Conservation (phyloP, 2,329 filamentous ascomycete species). For the Fusarium anthophilum region DNA sequence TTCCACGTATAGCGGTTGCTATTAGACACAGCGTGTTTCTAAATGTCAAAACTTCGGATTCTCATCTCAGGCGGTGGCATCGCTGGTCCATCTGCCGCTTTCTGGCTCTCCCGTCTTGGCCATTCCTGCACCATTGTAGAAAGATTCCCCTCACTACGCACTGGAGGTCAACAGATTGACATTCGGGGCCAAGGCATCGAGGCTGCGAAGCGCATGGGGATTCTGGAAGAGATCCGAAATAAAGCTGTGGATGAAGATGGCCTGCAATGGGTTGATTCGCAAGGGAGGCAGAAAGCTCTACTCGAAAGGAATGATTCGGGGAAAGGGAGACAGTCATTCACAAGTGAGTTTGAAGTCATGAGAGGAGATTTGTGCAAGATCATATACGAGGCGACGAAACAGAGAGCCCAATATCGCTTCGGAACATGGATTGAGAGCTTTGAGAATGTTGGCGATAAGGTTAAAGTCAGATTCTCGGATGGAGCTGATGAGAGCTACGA, state of each 20-base stretch:
- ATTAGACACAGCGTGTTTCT: no score
- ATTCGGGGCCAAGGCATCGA: constrained; percentile 54
- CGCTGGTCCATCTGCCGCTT: constrained; percentile 55
- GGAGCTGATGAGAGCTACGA: constrained; percentile 19
- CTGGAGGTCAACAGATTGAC: constrained; percentile 57
- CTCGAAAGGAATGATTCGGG: constrained; percentile 49
- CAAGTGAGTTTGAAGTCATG: constrained; percentile 69
- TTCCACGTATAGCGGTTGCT: background rate
- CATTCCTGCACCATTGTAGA: constrained; percentile 56
- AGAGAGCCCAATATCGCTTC: constrained; percentile 24
- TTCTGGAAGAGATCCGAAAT: constrained; percentile 51
- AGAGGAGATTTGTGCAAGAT: constrained; percentile 63
- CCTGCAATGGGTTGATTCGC: constrained; percentile 54
- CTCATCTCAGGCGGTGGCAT: constrained; percentile 60
- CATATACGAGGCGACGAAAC: constrained; percentile 54
- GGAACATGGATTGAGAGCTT: constrained; percentile 20
- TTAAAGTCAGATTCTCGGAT: constrained; percentile 8
- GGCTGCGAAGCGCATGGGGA: constrained; percentile 51
- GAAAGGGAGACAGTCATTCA: constrained; percentile 55
- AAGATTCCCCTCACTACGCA: constrained; percentile 49
- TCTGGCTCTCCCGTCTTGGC: constrained; percentile 51
- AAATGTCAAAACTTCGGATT: constrained; percentile 49
- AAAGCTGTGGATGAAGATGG: constrained; percentile 57
- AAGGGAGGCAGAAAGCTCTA: constrained; percentile 52
- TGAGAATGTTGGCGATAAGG: constrained; percentile 12